Percentiles rank a stretch among this genome's conserved stretches.
phyloP scores from a whole-genome alignment of 2,329 filamentous ascomycete species.

The Aspergillus spinulosporus region DNA sequence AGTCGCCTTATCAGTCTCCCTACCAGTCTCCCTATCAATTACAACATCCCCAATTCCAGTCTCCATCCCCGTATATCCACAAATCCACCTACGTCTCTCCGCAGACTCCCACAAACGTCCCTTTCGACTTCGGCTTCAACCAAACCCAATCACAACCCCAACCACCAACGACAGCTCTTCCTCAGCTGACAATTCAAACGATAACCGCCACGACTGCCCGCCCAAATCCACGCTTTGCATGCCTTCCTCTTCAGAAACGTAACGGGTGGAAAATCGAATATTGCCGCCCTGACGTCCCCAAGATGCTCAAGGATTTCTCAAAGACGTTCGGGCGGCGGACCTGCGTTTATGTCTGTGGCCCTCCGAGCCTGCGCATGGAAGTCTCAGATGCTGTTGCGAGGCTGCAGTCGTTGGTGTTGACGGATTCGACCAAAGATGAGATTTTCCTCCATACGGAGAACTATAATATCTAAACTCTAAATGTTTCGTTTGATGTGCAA shows the following conservation, averaged over 20 bases:
- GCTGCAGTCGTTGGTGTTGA: slow-evolving; percentile 81
- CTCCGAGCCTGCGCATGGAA: slow-evolving; percentile 80
- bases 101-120: slow-evolving; percentile 16
- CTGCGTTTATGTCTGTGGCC: slow-evolving; percentile 91
- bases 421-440: slow-evolving; percentile 75
- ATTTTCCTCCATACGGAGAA: slow-evolving; percentile 95
- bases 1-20: slow-evolving; percentile 10
- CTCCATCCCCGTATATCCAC: slow-evolving; percentile 4
- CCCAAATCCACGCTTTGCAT: slow-evolving; percentile 78
- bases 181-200: slow-evolving; percentile 6
- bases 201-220: slow-evolving; percentile 10
- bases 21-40: slow-evolving; percentile 4
- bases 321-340: slow-evolving; percentile 77
- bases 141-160: slow-evolving; percentile 45
- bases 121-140: slow-evolving; percentile 78
- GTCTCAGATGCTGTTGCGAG: slow-evolving; percentile 85
- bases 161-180: background rate
- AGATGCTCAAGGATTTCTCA: slow-evolving; percentile 80
- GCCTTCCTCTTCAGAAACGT: slow-evolving; percentile 58
- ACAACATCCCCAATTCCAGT: slow-evolving; percentile 4
- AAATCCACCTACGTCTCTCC: background rate
- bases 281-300: slow-evolving; percentile 81
- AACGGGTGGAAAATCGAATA: slow-evolving; percentile 92
- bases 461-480: slow-evolving; percentile 68
- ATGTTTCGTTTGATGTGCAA: background rate